Percentiles rank a stretch among this genome's conserved stretches.
Evolutionary conservation across 148 eudicot species (phyloP).

Genomic region (Rheum nobile): DNA sequence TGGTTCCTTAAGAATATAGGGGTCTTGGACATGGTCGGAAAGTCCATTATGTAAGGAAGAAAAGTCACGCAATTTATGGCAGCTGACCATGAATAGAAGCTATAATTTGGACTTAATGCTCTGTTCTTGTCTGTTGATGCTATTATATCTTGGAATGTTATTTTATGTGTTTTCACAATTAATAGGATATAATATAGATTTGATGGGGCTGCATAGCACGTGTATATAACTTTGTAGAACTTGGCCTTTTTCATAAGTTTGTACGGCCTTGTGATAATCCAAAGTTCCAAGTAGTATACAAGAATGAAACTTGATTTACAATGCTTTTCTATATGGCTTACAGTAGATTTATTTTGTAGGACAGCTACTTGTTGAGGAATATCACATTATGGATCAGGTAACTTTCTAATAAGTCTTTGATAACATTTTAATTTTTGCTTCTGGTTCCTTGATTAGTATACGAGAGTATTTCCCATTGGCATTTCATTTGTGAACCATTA

Average conservation of each 20-base stretch:
- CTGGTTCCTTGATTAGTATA: not conserved
- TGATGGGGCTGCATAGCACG: not conserved
- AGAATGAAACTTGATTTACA: not conserved
- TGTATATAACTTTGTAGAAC: not conserved
- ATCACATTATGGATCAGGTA: constrained; percentile 4
- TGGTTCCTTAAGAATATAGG: not conserved
- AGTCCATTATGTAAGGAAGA: not conserved
- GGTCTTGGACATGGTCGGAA: not conserved
- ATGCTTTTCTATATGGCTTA: not conserved
- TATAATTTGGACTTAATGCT: not conserved
- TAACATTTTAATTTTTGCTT: not conserved
- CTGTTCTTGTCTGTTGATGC: not conserved
- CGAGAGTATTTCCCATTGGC: not conserved
- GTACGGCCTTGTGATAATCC: not conserved
- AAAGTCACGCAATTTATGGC: not conserved
- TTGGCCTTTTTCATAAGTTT: not conserved
- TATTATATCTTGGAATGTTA: not conserved
- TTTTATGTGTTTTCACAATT: not conserved
- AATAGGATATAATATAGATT: not conserved
- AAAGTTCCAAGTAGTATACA: not conserved
- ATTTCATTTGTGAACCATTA: constrained; percentile 19
- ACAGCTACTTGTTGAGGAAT: not conserved
- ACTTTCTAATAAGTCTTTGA: not conserved
- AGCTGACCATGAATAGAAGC: not conserved
- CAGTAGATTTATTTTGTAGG: not conserved